Conservation (phyloP, 192 early-diverging fungal species). For the Lunasporangiospora selenospora region DNA sequence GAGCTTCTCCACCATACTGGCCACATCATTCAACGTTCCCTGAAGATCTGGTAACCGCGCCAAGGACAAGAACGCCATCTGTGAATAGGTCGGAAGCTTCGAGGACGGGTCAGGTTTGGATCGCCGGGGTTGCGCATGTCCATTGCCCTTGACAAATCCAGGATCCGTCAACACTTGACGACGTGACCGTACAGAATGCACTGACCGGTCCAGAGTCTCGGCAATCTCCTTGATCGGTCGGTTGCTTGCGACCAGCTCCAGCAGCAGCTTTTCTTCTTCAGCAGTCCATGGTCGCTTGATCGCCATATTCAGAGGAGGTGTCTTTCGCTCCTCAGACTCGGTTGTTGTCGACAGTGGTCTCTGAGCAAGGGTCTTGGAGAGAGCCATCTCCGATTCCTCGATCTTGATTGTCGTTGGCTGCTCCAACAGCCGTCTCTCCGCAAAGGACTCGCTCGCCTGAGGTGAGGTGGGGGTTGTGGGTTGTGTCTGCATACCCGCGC, state of each 20-base stretch:
- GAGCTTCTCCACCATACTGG: conserved; percentile 44
- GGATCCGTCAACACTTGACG: conserved; percentile 44
- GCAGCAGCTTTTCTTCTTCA: conserved; percentile 34
- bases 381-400: too few species aligned
- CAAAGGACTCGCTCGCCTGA: background rate
- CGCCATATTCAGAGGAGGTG: too few species aligned
- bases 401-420: background rate
- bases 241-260: conserved; percentile 24
- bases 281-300: conserved; percentile 41
- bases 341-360: too few species aligned
- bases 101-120: conserved; percentile 40
- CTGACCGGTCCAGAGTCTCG: conserved; percentile 40
- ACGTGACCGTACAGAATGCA: conserved; percentile 45
- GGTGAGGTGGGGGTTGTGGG: conserved; percentile 31
- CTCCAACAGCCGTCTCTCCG: background rate
- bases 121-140: conserved; percentile 43
- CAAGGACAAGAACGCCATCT: conserved; percentile 46
- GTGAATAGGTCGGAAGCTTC: conserved; percentile 42
- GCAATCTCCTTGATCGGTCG: conserved; percentile 41
- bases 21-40: conserved; percentile 43
- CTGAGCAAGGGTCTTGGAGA: too few species aligned
- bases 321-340: too few species aligned
- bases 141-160: conserved; percentile 47
- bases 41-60: conserved; percentile 39
- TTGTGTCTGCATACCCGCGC: background rate